Evolutionary conservation across 345 rosid genomes (phyloP).

Genomic region (Salix dunnii): DNA sequence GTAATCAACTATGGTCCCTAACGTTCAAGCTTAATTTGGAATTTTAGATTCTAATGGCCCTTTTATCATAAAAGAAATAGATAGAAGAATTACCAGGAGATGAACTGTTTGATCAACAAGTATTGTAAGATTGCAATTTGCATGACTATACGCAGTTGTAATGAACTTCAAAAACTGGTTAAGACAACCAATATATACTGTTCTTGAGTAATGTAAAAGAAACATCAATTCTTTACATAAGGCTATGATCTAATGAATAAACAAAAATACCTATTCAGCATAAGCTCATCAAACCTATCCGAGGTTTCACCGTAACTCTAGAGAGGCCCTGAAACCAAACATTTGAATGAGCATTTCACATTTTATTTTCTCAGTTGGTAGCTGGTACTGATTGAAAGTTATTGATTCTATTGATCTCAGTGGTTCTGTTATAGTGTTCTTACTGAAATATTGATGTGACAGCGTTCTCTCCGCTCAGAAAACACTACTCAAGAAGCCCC

Average conservation of each 20-base stretch:
- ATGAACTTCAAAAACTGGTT: no score
- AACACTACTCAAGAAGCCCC: constrained; percentile 62
- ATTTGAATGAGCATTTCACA: neutral
- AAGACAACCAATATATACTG: no score
- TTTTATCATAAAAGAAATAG: neutral
- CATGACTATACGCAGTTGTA: no score
- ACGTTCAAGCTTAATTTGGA: neutral
- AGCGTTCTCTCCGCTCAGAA: constrained; percentile 20
- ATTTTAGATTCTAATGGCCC: neutral
- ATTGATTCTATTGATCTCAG: neutral
- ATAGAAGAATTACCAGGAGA: no score
- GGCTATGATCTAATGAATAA: no score
- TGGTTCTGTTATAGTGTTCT: neutral
- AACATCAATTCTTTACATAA: neutral
- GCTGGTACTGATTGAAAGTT: neutral
- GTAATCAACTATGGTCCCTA: no score
- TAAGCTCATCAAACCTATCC: neutral
- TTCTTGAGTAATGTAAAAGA: neutral
- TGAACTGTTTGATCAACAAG: neutral
- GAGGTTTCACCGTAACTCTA: neutral
- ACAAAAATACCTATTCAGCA: neutral
- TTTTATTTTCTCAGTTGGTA: neutral
- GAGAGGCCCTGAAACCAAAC: neutral
- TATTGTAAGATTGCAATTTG: no score
- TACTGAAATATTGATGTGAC: no score